Percentiles rank a stretch among this genome's conserved stretches.
phyloP scores from a whole-genome alignment of 768 basidiomycete genomes.

The Xanthoconium purpureum region DNA sequence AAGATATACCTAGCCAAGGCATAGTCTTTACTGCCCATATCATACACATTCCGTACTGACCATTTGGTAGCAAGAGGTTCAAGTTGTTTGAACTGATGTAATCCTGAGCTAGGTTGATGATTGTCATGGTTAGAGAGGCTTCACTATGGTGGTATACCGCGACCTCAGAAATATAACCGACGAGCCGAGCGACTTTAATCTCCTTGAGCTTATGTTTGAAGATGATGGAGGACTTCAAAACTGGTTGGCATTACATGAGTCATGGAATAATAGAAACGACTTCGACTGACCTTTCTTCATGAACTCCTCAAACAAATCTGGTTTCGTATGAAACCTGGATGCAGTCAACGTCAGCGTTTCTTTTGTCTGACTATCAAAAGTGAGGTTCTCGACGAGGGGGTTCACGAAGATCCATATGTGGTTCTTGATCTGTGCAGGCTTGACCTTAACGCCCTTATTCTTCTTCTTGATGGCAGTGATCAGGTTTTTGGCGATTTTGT shows the following conservation, averaged over 20 bases:
- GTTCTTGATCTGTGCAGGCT: too few species aligned
- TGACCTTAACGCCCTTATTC: slow-evolving; percentile 95
- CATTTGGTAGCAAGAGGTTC: slow-evolving; percentile 81
- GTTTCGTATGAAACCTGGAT: slow-evolving; percentile 93
- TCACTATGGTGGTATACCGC: slow-evolving; percentile 98
- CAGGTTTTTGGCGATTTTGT: too few species aligned
- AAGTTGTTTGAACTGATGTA: slow-evolving; percentile 96
- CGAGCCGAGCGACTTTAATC: slow-evolving; percentile 94
- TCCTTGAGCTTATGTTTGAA: slow-evolving; percentile 95
- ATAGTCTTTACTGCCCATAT: slow-evolving; percentile 91
- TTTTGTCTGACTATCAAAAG: too few species aligned
- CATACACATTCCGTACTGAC: slow-evolving; percentile 96
- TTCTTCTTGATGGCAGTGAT: too few species aligned
- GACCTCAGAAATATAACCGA: slow-evolving; percentile 92
- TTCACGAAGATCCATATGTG: slow-evolving; percentile 99
- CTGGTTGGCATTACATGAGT: slow-evolving; percentile 2
- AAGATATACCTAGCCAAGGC: slow-evolving; percentile 96
- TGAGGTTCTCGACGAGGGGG: slow-evolving; percentile 92
- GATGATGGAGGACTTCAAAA: too few species aligned
- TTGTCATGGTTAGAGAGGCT: slow-evolving; percentile 79
- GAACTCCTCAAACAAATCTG: too few species aligned
- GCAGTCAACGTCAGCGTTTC: too few species aligned
- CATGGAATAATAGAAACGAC: background rate
- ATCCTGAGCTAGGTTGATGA: slow-evolving; percentile 90
- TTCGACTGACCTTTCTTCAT: slow-evolving; percentile 80